These are phyloP conservation scores for Septoria linicola DNA, from an alignment of 2,329 filamentous ascomycete genomes.

Conservation along the genomic window DNA sequence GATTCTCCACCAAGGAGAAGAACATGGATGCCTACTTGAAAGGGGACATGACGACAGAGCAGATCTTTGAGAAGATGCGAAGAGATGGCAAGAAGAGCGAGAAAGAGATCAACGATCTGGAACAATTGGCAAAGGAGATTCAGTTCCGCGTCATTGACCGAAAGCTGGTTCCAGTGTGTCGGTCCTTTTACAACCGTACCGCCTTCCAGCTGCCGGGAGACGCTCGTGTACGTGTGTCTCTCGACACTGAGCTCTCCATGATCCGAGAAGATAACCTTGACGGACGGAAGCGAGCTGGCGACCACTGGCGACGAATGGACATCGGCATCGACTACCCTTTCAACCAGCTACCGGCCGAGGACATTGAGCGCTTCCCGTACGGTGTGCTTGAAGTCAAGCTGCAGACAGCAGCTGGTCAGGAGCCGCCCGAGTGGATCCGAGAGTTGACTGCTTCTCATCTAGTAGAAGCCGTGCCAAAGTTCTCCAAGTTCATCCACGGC, in stretches of 20 bases:
- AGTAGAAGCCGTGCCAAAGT: conserved; percentile 98
- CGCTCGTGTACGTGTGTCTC: conserved; percentile 90
- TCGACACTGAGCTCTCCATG: conserved; percentile 96
- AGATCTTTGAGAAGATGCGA: conserved; percentile 93
- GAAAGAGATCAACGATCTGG: conserved; percentile 86
- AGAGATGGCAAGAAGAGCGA: conserved; percentile 92
- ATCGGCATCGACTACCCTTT: conserved; percentile 97
- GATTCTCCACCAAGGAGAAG: conserved; percentile 95
- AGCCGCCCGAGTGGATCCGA: conserved; percentile 93
- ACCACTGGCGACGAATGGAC: conserved; percentile 96
- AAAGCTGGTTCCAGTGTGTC: conserved; percentile 81
- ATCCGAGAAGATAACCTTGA: conserved; percentile 92
- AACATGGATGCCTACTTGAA: conserved; percentile 88
- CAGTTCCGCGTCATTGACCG: conserved; percentile 91
- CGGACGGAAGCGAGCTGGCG: conserved; percentile 69
- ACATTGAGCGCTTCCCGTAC: conserved; percentile 90
- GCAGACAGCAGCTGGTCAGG: conserved; percentile 91
- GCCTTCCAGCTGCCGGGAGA: conserved; percentile 97
- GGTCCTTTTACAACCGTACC: conserved; percentile 97
- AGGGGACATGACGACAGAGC: conserved; percentile 78
- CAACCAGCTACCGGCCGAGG: conserved; percentile 77
- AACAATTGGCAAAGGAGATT: conserved; percentile 84
- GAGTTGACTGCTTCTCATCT: conserved; percentile 90
- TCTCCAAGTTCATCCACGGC: conserved; percentile 98
- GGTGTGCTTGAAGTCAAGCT: conserved; percentile 96